Percentiles rank a stretch among this genome's conserved stretches.
Evolutionary conservation across 306 rosid species (phyloP).

Genomic region (Corylus americana): DNA sequence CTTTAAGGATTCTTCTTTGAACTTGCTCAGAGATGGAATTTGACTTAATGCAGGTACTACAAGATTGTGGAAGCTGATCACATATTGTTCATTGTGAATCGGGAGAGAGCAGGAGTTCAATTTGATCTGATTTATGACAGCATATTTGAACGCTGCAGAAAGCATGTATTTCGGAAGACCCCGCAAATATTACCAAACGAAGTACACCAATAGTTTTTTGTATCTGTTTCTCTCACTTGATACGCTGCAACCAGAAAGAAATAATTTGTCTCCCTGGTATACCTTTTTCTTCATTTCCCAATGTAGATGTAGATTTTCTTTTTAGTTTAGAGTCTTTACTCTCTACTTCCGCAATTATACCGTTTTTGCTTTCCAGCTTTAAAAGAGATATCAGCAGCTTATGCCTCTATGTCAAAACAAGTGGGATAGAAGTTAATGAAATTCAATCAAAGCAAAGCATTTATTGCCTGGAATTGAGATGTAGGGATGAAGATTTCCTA

Average conservation of each 20-base stretch:
- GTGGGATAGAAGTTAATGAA: background rate
- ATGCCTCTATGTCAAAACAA: background rate
- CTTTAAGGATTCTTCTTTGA: slow-evolving; percentile 13
- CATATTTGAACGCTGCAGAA: slow-evolving; percentile 93
- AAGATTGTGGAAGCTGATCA: slow-evolving; percentile 92
- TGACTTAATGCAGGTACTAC: slow-evolving; percentile 74
- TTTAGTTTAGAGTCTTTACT: too few species aligned
- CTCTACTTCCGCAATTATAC: background rate
- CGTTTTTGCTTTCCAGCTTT: slow-evolving; percentile 30
- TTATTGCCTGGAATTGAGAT: background rate
- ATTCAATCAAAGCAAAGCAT: background rate
- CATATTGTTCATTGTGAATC: slow-evolving; percentile 67
- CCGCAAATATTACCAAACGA: slow-evolving; percentile 76
- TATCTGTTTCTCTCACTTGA: slow-evolving; percentile 5
- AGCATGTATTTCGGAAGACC: slow-evolving; percentile 74
- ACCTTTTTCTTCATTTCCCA: slow-evolving; percentile 11
- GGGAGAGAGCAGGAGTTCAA: slow-evolving; percentile 96
- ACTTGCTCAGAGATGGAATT: slow-evolving; percentile 16
- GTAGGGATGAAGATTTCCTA: too few species aligned
- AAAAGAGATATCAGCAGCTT: slow-evolving; percentile 29
- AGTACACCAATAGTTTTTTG: slow-evolving; percentile 44
- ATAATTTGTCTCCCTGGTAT: slow-evolving; percentile 22
- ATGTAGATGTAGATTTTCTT: slow-evolving; percentile 37
- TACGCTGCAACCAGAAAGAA: slow-evolving; percentile 8
- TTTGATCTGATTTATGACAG: slow-evolving; percentile 87